Conservation (phyloP, 495 filamentous ascomycete species). For the Trichoderma gamsii region DNA sequence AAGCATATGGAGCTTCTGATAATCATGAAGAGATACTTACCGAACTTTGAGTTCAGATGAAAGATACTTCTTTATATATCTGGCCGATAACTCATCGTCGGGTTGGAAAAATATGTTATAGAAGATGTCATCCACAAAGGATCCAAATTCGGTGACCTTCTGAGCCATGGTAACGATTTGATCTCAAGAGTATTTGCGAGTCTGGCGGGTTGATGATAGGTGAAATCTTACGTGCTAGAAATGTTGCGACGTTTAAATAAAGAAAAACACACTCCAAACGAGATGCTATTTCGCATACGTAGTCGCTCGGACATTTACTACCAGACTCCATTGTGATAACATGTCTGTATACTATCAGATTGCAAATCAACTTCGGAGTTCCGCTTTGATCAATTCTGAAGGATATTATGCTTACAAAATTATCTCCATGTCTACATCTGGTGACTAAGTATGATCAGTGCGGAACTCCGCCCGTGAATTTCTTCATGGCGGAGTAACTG, state of each 20-base stretch:
- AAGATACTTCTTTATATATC: not conserved
- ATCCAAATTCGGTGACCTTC: not conserved
- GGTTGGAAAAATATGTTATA: not conserved
- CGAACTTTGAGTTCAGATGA: not conserved
- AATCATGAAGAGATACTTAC: not conserved
- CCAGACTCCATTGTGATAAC: too few species aligned
- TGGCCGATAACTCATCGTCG: not conserved
- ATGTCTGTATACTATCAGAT: too few species aligned
- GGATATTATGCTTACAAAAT: not conserved
- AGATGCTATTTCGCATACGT: too few species aligned
- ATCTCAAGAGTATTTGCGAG: not conserved
- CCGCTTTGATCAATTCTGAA: not conserved
- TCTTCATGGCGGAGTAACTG: not conserved
- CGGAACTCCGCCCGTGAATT: conserved; percentile 1
- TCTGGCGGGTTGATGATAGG: not conserved
- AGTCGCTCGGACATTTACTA: too few species aligned
- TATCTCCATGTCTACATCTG: not conserved
- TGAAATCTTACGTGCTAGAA: not conserved
- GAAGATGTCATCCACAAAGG: not conserved
- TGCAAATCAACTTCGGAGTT: not conserved
- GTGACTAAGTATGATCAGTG: not conserved
- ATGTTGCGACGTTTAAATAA: too few species aligned
- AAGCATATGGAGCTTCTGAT: not conserved
- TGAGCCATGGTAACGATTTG: not conserved
- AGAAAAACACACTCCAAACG: too few species aligned